Conservation (phyloP, 306 rosid species). For the Dryas octopetala region DNA sequence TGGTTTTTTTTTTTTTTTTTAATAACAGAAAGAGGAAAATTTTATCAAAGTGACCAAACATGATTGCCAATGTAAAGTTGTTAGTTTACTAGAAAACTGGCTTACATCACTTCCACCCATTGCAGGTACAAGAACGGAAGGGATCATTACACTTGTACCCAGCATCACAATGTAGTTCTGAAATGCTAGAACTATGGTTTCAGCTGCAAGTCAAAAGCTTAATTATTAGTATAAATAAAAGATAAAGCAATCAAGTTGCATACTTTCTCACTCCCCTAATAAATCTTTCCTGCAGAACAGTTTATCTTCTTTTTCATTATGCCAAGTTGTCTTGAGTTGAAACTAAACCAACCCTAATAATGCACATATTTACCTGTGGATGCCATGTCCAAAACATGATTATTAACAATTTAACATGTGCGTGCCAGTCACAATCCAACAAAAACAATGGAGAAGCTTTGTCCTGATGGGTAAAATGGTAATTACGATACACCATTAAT, state of each 20-base stretch:
- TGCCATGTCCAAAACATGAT: constrained; percentile 8
- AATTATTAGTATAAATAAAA: background rate
- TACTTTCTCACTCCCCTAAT: background rate
- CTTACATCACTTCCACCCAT: constrained; percentile 97
- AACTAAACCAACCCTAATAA: background rate
- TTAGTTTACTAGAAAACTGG: constrained; percentile 9
- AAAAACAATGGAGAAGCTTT: constrained; percentile 19
- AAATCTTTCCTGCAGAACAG: background rate
- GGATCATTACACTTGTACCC: constrained; percentile 95
- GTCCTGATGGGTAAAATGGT: constrained; percentile 20
- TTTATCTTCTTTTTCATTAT: background rate
- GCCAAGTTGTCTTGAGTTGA: background rate
- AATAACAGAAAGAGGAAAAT: background rate
- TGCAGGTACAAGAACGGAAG: constrained; percentile 71
- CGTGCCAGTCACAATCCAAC: constrained; percentile 4
- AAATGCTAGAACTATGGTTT: constrained; percentile 83
- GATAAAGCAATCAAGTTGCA: background rate
- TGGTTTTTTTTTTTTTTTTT: background rate
- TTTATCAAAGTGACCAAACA: background rate
- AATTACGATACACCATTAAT: constrained; percentile 21
- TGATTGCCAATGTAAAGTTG: background rate
- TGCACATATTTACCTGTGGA: background rate
- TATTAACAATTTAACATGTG: background rate
- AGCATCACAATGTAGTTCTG: constrained; percentile 95
- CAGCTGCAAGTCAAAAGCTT: constrained; percentile 59